Conservation (phyloP, 805 yeast genomes). For the Suhomyces vadensis region DNA sequence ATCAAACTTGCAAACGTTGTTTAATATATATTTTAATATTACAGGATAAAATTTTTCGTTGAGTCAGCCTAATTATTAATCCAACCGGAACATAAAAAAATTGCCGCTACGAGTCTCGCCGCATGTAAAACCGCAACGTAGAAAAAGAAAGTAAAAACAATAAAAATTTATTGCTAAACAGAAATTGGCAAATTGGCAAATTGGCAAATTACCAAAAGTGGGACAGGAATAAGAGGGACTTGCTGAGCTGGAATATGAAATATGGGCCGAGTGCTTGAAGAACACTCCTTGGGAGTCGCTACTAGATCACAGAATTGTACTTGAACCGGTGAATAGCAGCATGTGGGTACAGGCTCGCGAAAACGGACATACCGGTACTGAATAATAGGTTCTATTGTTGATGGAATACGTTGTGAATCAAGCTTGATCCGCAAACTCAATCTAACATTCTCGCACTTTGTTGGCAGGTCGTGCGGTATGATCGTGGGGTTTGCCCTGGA, state of each 20-base stretch:
- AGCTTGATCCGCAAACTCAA: background rate
- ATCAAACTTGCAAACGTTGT: background rate
- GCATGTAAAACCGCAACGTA: background rate
- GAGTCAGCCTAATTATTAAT: slow-evolving; percentile 7
- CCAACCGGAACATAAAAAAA: background rate
- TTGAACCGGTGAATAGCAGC: too few species aligned
- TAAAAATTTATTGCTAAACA: background rate
- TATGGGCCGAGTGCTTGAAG: too few species aligned
- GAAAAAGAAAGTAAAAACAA: background rate
- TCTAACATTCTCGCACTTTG: too few species aligned
- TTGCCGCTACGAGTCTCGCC: background rate
- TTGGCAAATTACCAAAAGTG: too few species aligned
- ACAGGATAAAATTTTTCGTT: slow-evolving; percentile 2
- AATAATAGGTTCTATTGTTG: background rate
- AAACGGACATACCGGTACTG: background rate
- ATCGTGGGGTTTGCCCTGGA: background rate
- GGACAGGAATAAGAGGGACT: too few species aligned
- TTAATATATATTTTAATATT: background rate
- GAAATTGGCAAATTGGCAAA: background rate
- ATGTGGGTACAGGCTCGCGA: background rate
- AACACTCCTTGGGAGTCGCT: too few species aligned
- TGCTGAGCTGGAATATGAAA: too few species aligned
- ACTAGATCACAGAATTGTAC: too few species aligned
- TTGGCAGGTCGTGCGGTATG: background rate
- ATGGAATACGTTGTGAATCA: background rate